phyloP scores from a whole-genome alignment of 2,329 filamentous ascomycete species.

The Neofusicoccum ribis region DNA sequence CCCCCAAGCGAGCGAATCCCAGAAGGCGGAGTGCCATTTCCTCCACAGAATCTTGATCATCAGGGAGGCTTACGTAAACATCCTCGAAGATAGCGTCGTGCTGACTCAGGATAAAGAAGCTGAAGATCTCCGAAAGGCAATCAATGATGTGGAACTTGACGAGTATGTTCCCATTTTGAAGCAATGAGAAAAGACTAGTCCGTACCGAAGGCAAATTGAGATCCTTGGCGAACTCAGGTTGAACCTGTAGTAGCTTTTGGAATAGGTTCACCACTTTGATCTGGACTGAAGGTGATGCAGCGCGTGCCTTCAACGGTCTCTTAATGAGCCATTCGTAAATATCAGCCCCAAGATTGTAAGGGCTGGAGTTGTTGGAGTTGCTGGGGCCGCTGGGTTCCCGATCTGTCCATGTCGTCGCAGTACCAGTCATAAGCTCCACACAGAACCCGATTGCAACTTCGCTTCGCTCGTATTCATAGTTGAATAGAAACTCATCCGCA shows the following conservation, averaged over 20 bases:
- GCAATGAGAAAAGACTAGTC: slow-evolving; percentile 72
- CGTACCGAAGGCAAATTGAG: slow-evolving; percentile 62
- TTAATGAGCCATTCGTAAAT: slow-evolving; percentile 78
- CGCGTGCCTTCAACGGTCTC: slow-evolving; percentile 63
- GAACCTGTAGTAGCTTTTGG: slow-evolving; percentile 65
- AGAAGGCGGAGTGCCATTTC: slow-evolving; percentile 83
- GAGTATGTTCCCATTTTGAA: slow-evolving; percentile 64
- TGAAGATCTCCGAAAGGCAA: slow-evolving; percentile 72
- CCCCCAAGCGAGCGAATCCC: slow-evolving; percentile 74
- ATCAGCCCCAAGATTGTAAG: slow-evolving; percentile 69
- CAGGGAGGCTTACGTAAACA: slow-evolving; percentile 75
- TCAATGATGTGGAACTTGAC: slow-evolving; percentile 76
- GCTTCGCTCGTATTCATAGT: slow-evolving; percentile 67
- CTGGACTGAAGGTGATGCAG: slow-evolving; percentile 69
- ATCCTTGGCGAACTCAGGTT: slow-evolving; percentile 66
- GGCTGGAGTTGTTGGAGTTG: too few species aligned
- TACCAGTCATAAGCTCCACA: slow-evolving; percentile 66
- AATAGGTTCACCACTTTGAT: slow-evolving; percentile 68
- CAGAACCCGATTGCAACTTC: slow-evolving; percentile 71
- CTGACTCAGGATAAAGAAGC: slow-evolving; percentile 74
- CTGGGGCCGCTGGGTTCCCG: slow-evolving; percentile 41
- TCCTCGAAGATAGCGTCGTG: slow-evolving; percentile 86
- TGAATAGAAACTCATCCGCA: slow-evolving; percentile 47
- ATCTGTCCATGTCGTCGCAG: slow-evolving; percentile 64
- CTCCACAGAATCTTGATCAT: slow-evolving; percentile 69